A percentile compares a stretch with the other conserved stretches of the same genome.
Conservation (phyloP, 2,329 filamentous ascomycete genomes). For the Thelonectria blattea region DNA sequence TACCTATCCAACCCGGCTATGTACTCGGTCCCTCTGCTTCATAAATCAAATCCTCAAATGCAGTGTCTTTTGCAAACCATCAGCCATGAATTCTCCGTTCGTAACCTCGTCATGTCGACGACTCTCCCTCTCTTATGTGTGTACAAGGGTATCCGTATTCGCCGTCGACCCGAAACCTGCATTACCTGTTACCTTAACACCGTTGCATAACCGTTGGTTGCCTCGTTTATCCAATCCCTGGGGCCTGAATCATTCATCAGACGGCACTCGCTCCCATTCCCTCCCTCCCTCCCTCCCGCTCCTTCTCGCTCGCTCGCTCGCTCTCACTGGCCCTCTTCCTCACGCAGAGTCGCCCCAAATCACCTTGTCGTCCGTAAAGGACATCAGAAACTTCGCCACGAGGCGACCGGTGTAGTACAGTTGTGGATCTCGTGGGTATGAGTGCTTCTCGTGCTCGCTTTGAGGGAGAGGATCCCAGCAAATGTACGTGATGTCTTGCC, state of each 20-base stretch:
- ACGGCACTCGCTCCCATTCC: slow-evolving; percentile 4
- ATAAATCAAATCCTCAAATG: not conserved
- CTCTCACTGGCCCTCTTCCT: not conserved
- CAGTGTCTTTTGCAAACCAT: slow-evolving; percentile 3
- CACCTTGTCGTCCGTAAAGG: slow-evolving; percentile 57
- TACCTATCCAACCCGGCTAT: too few relatives aligned
- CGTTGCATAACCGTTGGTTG: slow-evolving; percentile 12
- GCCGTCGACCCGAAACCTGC: slow-evolving; percentile 22
- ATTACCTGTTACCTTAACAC: slow-evolving; percentile 24
- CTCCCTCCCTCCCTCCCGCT: too few relatives aligned
- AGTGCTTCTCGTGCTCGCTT: slow-evolving; percentile 49
- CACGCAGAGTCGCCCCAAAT: slow-evolving; percentile 48
- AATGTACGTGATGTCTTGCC: slow-evolving; percentile 50
- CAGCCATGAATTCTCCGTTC: not conserved
- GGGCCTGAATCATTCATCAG: slow-evolving; percentile 2
- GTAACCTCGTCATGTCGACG: slow-evolving; percentile 6
- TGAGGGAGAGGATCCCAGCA: slow-evolving; percentile 54
- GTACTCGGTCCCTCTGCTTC: not conserved
- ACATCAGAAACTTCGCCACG: slow-evolving; percentile 60
- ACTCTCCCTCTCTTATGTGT: not conserved
- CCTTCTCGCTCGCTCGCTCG: too few relatives aligned
- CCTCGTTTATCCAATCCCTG: slow-evolving; percentile 13
- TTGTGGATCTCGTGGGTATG: slow-evolving; percentile 55
- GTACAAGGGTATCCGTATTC: slow-evolving; percentile 22
- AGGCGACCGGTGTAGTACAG: slow-evolving; percentile 60